Conservation (phyloP, 2,329 filamentous ascomycete species). For the Thermothelomyces thermophilus region DNA sequence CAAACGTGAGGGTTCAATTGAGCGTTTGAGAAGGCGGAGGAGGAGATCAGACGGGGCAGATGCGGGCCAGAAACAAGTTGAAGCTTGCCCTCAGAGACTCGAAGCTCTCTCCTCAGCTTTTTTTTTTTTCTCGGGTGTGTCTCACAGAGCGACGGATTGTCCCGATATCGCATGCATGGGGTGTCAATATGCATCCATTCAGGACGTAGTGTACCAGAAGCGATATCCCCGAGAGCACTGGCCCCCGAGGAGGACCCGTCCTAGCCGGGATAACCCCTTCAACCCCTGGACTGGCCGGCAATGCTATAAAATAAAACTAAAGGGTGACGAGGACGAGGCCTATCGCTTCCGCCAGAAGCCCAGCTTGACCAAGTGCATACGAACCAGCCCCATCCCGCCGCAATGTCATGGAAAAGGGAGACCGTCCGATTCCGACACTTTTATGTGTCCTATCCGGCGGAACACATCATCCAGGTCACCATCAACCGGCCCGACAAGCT, state of each 20-base stretch:
- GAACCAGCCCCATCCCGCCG: background rate
- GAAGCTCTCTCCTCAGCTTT: background rate
- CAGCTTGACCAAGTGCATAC: background rate
- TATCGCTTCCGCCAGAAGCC: background rate
- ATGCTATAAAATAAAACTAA: background rate
- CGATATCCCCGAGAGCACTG: no score
- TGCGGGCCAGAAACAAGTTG: background rate
- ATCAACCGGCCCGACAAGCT: slow-evolving; percentile 49
- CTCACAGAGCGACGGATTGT: background rate
- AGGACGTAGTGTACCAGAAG: no score
- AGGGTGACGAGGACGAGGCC: background rate
- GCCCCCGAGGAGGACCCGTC: background rate
- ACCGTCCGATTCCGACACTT: slow-evolving; percentile 20
- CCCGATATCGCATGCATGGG: slow-evolving; percentile 8
- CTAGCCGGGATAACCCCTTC: background rate
- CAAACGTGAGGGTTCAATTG: no score
- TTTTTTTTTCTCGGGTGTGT: background rate
- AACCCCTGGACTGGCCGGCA: background rate
- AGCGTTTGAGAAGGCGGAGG: no score
- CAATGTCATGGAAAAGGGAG: slow-evolving; percentile 12
- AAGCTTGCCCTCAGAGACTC: background rate
- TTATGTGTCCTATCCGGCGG: slow-evolving; percentile 15
- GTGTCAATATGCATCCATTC: no score
- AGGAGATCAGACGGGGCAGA: no score
- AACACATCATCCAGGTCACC: slow-evolving; percentile 31